Percentiles rank a stretch among this genome's conserved stretches.
Conservation (phyloP, 1,139 yeast species). For the Hemisphaericaspora xylanilytica region DNA sequence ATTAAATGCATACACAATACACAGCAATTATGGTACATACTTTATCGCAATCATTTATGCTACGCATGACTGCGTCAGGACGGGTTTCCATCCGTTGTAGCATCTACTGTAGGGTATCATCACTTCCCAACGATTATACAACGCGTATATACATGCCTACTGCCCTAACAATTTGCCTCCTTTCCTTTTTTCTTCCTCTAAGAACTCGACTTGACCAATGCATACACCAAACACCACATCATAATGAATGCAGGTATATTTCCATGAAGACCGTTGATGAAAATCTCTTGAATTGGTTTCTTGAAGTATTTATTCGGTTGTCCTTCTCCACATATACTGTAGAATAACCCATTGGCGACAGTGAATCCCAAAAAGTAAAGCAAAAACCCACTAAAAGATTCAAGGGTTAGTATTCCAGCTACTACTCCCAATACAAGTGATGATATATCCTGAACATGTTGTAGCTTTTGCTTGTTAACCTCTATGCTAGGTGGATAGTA, state of each 20-base stretch:
- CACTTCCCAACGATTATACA: too few relatives aligned
- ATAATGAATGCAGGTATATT: conserved; percentile 70
- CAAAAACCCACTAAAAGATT: conserved; percentile 59
- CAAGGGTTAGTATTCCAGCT: conserved; percentile 70
- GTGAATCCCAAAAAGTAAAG: conserved; percentile 55
- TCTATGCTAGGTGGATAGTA: conserved; percentile 26
- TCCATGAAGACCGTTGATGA: conserved; percentile 53
- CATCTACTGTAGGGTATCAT: too few relatives aligned
- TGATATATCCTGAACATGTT: conserved; percentile 60
- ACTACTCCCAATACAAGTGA: conserved; percentile 66
- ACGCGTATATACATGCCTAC: too few relatives aligned
- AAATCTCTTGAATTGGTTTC: conserved; percentile 54
- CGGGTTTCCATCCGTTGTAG: too few relatives aligned
- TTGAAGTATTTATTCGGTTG: conserved; percentile 48
- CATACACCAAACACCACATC: conserved; percentile 84
- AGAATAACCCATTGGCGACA: conserved; percentile 42
- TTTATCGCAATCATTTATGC: too few relatives aligned
- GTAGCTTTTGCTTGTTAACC: conserved; percentile 41
- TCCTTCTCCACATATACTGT: conserved; percentile 40
- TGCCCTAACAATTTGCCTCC: too few relatives aligned
- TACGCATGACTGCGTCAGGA: too few relatives aligned
- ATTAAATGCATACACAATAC: too few relatives aligned
- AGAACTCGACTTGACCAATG: conserved; percentile 41
- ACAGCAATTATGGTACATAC: too few relatives aligned
- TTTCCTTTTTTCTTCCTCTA: neutral